Base-by-base conservation (phyloP, 345 rosid species). In the Psidium friedrichsthalianum region DNA sequence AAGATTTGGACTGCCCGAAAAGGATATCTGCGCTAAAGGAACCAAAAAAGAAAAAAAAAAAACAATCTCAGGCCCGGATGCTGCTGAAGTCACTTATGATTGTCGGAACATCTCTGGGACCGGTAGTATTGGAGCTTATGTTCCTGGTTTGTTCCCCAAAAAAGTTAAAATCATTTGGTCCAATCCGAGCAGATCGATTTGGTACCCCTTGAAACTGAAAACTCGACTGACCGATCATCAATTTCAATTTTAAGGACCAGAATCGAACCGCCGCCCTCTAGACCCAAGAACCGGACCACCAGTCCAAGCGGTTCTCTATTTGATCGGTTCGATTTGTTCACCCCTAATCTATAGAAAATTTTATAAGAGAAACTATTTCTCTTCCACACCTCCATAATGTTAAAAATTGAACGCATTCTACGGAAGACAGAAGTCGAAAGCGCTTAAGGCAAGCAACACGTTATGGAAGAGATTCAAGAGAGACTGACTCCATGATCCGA, bases 51-150 rank as follows among this genome's bases (percentile, higher is more conserved):
- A n/a, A n/a, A 59, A 47, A 54, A 52, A 82, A n/a, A 42, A 42
- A 42, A 42, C 84, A 49, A 49, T 83, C 85, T 89, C 93, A 93
- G 95, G 93, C 92, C 14, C 88, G 88, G 29, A 91, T 83, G 91
- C 89, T 93, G 76, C 86, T 91, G n/a, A 93, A 91, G 86, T 93
- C 94, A 15, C 95, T 91, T 40, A 83, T 89, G 88, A 88, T 91
- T 29, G 89, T 92, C 32, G 92, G 95, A 83, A 87, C 87, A 52
- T 86, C 86, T 11, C 89, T 88, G 32, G 94, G 95, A 84, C 78
- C 89, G 74, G 84, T 86, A 3, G 64, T 40, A 84, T 91, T 51
- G 94, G 94, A 87, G 90, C 94, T 74, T 88, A 87, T 54, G 89
- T 91, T 85, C 93, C 93, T 81, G 86, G 92, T 88, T 86, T 92